Base-by-base conservation (phyloP, 2,329 filamentous ascomycete genomes). In the Botrytis galanthina region DNA sequence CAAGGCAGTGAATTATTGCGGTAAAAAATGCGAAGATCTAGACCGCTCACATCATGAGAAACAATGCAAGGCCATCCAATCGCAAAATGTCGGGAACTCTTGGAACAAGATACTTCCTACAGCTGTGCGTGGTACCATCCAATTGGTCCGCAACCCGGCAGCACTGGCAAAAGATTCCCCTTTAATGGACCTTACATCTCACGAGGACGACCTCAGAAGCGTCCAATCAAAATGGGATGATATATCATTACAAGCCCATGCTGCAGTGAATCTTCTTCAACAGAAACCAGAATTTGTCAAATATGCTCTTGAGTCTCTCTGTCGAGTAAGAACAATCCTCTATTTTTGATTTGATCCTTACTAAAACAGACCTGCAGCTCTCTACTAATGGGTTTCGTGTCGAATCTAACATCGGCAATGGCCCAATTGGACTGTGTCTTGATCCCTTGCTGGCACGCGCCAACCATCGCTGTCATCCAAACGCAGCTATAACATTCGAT, bases 391-490 rank as follows among this genome's bases (percentile, higher is more conserved):
- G 88, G 6, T 91, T 91, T 78, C 87, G 88, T 77, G 83, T 87
- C 70, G 71, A 72, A n/a, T 83, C 83, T 39, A 87, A 90, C 70
- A 80, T 82, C 3, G 87, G 90, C 76, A 80, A 86, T 12, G 86
- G 84, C 1, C 83, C 86, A 72, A 83, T 85, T 1, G 88, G 88
- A 37, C 82, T 89, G 44, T 90, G 88, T 75, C 81, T 91, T 54
- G 86, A 90, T 75, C 83, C 87, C 0, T 84, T 73, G 2, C 60
- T 81, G 20, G 77, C 79, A 73, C 89, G 90, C 85, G 84, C 85
- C 35, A 91, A 91, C 75, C 89, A 91, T 78, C 89, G 88, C 0
- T 91, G 89, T 75, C 79, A 86, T 3, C 89, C 89, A 5, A 91
- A 90, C 75, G 87, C 89, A 1, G 83, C 85, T 66, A 86, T 91